phyloP scores from a whole-genome alignment of 116 monocot genomes.

The Papilionanthe hybrid region DNA sequence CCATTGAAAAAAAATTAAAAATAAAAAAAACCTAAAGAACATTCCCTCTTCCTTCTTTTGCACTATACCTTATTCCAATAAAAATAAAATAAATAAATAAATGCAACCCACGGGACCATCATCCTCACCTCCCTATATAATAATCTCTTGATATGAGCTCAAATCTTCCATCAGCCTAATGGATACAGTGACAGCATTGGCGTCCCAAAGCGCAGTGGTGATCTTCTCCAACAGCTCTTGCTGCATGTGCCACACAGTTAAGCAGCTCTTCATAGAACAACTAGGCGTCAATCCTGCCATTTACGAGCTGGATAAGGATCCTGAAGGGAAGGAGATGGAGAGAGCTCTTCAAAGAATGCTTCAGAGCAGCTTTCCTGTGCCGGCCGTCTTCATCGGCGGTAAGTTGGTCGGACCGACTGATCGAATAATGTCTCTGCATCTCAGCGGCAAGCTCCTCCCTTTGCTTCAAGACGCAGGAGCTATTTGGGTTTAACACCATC shows the following conservation, averaged over 20 bases:
- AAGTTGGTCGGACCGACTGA: slow-evolving; percentile 39
- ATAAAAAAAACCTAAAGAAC: too few relatives aligned
- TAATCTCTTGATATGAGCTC: background rate
- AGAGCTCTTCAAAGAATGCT: slow-evolving; percentile 26
- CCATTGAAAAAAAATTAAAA: too few relatives aligned
- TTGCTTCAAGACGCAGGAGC: slow-evolving; percentile 51
- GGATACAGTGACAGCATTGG: slow-evolving; percentile 35
- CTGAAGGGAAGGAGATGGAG: slow-evolving; percentile 51
- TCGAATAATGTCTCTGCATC: slow-evolving; percentile 53
- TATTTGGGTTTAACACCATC: slow-evolving; percentile 45
- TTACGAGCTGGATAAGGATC: slow-evolving; percentile 49
- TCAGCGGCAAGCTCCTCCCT: slow-evolving; percentile 31
- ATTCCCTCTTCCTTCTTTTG: background rate
- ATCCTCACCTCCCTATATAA: background rate
- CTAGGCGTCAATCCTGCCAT: slow-evolving; percentile 40
- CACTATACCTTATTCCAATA: background rate
- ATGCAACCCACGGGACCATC: background rate
- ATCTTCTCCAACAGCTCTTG: slow-evolving; percentile 57
- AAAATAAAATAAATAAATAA: background rate
- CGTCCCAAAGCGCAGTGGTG: slow-evolving; percentile 40
- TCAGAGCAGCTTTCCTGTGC: slow-evolving; percentile 25
- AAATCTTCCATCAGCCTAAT: slow-evolving; percentile 3
- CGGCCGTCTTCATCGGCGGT: slow-evolving; percentile 48
- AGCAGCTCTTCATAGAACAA: slow-evolving; percentile 28
- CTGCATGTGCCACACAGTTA: slow-evolving; percentile 55